Conservation (phyloP, 306 rosid genomes). For the Clitoria ternatea region DNA sequence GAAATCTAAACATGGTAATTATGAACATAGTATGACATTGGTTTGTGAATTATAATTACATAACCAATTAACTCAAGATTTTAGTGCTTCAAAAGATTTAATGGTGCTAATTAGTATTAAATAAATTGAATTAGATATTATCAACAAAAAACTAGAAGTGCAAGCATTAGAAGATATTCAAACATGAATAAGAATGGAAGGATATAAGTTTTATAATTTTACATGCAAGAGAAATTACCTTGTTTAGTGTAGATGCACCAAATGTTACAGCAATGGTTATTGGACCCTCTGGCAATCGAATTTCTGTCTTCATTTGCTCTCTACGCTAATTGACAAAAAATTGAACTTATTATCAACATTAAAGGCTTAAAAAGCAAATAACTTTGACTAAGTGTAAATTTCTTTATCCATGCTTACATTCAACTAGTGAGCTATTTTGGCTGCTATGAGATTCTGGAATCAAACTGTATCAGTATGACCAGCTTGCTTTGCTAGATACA, state of each 20-base stretch:
- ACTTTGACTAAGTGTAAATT: background rate
- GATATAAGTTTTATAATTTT: no score
- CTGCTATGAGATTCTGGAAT: no score
- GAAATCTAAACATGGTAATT: no score
- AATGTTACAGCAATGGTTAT: conserved; percentile 85
- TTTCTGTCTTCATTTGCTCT: conserved; percentile 88
- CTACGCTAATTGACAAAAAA: conserved; percentile 60
- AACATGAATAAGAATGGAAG: conserved; percentile 15
- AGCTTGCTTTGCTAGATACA: no score
- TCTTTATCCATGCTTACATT: conserved; percentile 49
- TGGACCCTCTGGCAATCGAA: conserved; percentile 82
- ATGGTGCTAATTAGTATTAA: background rate
- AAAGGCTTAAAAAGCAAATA: conserved; percentile 7
- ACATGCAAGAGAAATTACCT: conserved; percentile 59
- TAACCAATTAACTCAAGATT: no score
- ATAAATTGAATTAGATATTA: background rate
- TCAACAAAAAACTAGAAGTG: background rate
- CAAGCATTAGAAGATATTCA: no score
- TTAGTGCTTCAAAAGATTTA: no score
- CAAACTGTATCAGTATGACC: no score
- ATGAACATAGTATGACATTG: no score
- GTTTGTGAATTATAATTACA: no score
- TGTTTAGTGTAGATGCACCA: conserved; percentile 98
- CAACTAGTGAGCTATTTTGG: conserved; percentile 69
- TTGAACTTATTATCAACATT: background rate